Base-by-base conservation (phyloP, 2,329 filamentous ascomycete species). In the Venturia asperata region DNA sequence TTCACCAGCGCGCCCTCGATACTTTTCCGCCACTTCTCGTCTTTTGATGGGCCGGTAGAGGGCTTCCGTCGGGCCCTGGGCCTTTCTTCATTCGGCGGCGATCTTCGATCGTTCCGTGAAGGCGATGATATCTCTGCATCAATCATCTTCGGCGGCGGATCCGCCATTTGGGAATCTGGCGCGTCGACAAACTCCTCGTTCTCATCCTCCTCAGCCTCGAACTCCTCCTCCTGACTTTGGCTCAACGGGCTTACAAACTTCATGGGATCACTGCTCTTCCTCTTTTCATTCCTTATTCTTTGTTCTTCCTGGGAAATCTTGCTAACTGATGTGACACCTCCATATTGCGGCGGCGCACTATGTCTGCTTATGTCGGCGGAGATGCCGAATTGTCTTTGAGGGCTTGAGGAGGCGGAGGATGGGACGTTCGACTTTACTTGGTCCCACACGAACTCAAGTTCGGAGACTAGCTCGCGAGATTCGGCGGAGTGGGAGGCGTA, bases 401-500 rank as follows among this genome's bases (percentile, higher is more conserved):
- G 74, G 21, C 71, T 77, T 5, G 71, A 83, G 74, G 47, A 86
- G 78, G 45, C 76, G 0, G 87, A 86, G 21, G 88, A 85, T 13
- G 85, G 76, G 10, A 81, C 85, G 71, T 93, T 97, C 70, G 88
- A 89, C 76, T 94, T 96, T 71, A 99, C 93, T 75, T 97, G 94
- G 70, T 97, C 92, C 94, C 94, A 99, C 47, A 99, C 93, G 72
- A 97, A 99, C 77, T 99, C 94, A n/a, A 99, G 85, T 76, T 99
- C 94, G 11, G 87, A 83, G 45, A 97, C 92, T 47, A 99, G 82
- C 76, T 96, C 92, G 67, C 88, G 84, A 9, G 91, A 91, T 74
- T 96, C 92, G 61, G 87, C 83, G 21, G 92, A 97, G 49, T 88
- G 83, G 55, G 83, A 94, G 62, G 94, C 94, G 79, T 96, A 97